Base-by-base conservation (phyloP, 768 basidiomycete species). In the Lepiota subincarnata region DNA sequence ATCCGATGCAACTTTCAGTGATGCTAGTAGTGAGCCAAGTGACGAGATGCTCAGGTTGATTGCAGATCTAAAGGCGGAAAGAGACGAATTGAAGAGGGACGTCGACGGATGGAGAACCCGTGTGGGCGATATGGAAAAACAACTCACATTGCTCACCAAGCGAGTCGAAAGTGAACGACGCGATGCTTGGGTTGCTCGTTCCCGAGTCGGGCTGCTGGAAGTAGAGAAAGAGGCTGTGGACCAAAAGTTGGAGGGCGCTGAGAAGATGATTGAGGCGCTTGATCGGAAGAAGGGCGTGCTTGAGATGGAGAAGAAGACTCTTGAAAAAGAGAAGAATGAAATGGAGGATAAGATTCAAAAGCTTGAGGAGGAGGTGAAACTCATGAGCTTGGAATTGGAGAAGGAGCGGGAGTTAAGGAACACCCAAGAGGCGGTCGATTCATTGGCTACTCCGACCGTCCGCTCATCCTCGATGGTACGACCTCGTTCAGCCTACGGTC, bases 81-180 rank as follows among this genome's bases (percentile, higher is more conserved):
- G 95, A 26, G 95, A 98, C 62, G 87, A 92, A 55, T 74, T 98
- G 47, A 87, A 86, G 66, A 82, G 84, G 48, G 94, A 98, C 67
- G 84, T 93, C 0, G 87, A 92, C 59, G 89, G 87, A 0, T 96
- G 93, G 92, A 78, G 89, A 56, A 76, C 70, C 31, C 78, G 94
- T 19, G 88, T 93, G 43, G 74, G 74, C 12, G 86, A 89, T 62
- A 75, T 91, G 60, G 90, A 96, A 60, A 84, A 81, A 51, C 84
- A 86, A 59, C 69, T 83, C 19, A 72, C 75, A 38, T 70, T 84
- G 35, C 79, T 96, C 46, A 77, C 81, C 20, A 81, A 80, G 55
- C 75, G 87, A 10, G 76, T 92, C 12, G 89, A 92, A 41, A 74
- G 71, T n/a, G 91, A 93, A 70, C 77, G 89, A 20, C 78, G 84